Percentiles rank a stretch among this genome's conserved stretches.
Evolutionary conservation across 2,329 filamentous ascomycete species (phyloP).

Genomic region (Pyrenochaeta sp.): DNA sequence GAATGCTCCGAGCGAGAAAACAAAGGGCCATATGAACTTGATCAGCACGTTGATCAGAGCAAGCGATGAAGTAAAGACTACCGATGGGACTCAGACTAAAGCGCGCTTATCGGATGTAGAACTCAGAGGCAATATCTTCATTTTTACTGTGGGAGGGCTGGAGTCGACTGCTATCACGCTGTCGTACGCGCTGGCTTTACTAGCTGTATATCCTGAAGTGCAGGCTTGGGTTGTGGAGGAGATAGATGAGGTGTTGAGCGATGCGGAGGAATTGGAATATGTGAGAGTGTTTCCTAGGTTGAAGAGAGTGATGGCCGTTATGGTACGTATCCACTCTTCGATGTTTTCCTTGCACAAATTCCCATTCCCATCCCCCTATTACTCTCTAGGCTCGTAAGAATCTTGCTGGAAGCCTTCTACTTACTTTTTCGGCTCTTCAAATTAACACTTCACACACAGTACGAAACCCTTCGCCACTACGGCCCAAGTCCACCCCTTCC

Average conservation of each 20-base stretch:
- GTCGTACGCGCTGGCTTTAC: slow-evolving; percentile 58
- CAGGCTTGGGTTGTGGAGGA: slow-evolving; percentile 64
- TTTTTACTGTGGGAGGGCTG: slow-evolving; percentile 41
- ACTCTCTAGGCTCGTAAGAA: not conserved
- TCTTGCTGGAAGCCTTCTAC: too few relatives aligned
- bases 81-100: not conserved
- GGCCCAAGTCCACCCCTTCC: slow-evolving; percentile 29
- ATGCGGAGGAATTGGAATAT: slow-evolving; percentile 46
- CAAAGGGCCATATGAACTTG: slow-evolving; percentile 20
- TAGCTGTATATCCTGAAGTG: slow-evolving; percentile 58
- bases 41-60: slow-evolving; percentile 43
- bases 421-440: too few relatives aligned
- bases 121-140: slow-evolving; percentile 42
- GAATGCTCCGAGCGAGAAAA: not conserved
- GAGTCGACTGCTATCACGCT: slow-evolving; percentile 57
- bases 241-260: slow-evolving; percentile 49
- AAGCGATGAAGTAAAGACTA: slow-evolving; percentile 15
- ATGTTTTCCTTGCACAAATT: not conserved
- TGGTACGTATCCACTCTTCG: slow-evolving; percentile 46
- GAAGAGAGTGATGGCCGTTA: slow-evolving; percentile 57
- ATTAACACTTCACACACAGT: slow-evolving; percentile 8
- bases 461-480: slow-evolving; percentile 41
- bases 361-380: not conserved
- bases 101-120: slow-evolving; percentile 27
- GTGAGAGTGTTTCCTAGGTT: slow-evolving; percentile 54